Evolutionary conservation across 2,329 filamentous ascomycete species (phyloP).

Genomic region (Sclerotinia nivalis): DNA sequence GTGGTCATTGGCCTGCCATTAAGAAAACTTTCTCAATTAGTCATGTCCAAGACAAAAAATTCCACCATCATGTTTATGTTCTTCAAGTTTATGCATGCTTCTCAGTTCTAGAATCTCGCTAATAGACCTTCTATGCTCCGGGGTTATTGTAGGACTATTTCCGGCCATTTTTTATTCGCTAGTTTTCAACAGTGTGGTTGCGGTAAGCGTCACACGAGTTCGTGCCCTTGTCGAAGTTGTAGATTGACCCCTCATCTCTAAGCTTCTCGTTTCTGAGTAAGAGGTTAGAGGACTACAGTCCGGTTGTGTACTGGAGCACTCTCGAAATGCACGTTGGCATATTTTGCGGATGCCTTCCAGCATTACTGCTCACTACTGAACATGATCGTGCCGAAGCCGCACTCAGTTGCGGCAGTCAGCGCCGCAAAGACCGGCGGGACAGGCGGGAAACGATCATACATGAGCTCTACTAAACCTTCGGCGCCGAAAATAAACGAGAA

Average conservation of each 20-base stretch:
- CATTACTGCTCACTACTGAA: neutral
- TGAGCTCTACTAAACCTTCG: neutral
- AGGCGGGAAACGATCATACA: neutral
- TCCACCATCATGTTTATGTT: conserved; percentile 52
- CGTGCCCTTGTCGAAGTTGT: conserved; percentile 1
- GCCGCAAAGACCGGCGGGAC: neutral
- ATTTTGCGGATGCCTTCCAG: conserved; percentile 5
- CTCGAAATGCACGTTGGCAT: conserved; percentile 15
- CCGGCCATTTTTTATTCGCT: neutral
- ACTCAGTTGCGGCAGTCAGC: neutral
- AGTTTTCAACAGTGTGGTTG: neutral
- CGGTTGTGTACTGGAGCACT: conserved; percentile 7
- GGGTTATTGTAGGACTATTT: conserved; percentile 1
- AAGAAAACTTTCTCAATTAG: conserved; percentile 46
- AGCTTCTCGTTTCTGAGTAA: neutral
- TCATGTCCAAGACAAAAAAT: conserved; percentile 50
- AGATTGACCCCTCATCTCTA: neutral
- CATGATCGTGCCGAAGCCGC: neutral
- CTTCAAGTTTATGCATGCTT: neutral
- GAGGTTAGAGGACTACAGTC: neutral
- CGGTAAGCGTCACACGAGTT: conserved; percentile 2
- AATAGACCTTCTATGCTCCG: neutral
- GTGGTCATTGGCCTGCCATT: conserved; percentile 54
- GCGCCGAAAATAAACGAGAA: conserved; percentile 2
- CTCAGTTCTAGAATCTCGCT: neutral